Percentiles rank a stretch among this genome's conserved stretches.
Conservation (phyloP, 2,329 filamentous ascomycete genomes). For the Penicillium sclerotigenum region DNA sequence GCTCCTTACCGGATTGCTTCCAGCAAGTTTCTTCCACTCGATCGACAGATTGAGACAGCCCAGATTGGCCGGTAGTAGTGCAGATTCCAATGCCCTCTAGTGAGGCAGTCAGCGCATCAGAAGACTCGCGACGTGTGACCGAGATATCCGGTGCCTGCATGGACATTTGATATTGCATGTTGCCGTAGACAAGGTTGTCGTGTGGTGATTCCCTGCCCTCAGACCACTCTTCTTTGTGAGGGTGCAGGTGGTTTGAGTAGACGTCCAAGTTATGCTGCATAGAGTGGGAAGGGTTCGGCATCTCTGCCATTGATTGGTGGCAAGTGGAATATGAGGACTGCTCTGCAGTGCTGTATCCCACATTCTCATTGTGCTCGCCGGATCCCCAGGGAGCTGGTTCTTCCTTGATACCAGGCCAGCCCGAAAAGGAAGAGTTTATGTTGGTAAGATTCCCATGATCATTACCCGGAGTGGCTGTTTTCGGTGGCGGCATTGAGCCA, state of each 20-base stretch:
- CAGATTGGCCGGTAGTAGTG: conserved; percentile 23
- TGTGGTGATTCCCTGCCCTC: conserved; percentile 22
- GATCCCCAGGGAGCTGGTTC: conserved; percentile 29
- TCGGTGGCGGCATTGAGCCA: conserved; percentile 25
- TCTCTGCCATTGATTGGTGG: conserved; percentile 22
- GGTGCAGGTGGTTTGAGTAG: conserved; percentile 16
- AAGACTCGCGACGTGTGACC: conserved; percentile 31
- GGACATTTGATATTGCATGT: conserved; percentile 31
- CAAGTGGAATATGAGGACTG: conserved; percentile 20
- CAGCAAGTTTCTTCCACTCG: conserved; percentile 29
- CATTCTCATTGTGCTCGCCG: conserved; percentile 22
- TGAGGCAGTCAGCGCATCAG: conserved; percentile 34
- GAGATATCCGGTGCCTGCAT: conserved; percentile 32
- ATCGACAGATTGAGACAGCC: conserved; percentile 27
- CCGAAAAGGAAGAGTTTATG: conserved; percentile 25
- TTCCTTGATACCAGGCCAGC: conserved; percentile 30
- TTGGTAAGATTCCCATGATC: conserved; percentile 16
- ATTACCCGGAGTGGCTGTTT: conserved; percentile 9
- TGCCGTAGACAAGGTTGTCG: conserved; percentile 30
- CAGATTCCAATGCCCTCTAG: conserved; percentile 39
- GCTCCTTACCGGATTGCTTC: conserved; percentile 40
- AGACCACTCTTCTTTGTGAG: conserved; percentile 30
- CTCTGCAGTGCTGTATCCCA: conserved; percentile 24
- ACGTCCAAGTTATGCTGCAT: conserved; percentile 14
- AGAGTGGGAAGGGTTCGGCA: conserved; percentile 16